These are phyloP conservation scores for Penicillium paxilli DNA, from an alignment of 495 filamentous ascomycete species.

Conservation along the genomic window DNA sequence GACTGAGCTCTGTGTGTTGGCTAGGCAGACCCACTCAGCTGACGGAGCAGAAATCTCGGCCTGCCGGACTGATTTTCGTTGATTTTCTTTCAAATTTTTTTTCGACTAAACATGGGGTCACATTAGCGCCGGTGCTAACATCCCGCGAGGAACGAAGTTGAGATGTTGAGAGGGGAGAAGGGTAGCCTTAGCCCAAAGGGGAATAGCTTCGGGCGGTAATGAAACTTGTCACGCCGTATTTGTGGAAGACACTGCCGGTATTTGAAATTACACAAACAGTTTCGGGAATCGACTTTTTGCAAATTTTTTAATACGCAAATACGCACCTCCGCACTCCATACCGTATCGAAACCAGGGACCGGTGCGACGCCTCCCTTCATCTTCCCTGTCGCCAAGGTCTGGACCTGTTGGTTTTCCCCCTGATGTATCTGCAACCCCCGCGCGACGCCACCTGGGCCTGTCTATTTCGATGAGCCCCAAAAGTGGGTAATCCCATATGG, in stretches of 20 bases:
- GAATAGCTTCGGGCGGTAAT: background rate
- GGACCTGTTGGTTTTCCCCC: slow-evolving; percentile 4
- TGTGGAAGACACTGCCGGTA: background rate
- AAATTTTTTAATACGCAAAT: no score
- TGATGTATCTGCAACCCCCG: slow-evolving; percentile 8
- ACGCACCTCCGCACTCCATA: background rate
- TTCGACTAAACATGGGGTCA: background rate
- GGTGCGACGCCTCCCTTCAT: background rate
- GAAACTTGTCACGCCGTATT: background rate
- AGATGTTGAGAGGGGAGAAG: background rate
- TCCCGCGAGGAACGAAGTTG: background rate
- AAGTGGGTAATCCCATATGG: background rate
- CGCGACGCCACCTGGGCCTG: background rate
- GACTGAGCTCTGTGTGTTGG: slow-evolving; percentile 5
- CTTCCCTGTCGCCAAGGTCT: slow-evolving; percentile 6
- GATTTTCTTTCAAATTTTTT: background rate
- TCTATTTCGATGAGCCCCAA: slow-evolving; percentile 9
- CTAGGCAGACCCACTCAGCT: slow-evolving; percentile 7
- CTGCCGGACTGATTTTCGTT: background rate
- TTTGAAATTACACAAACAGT: background rate
- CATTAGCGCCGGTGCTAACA: slow-evolving; percentile 7
- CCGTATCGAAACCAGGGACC: background rate
- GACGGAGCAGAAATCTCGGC: slow-evolving; percentile 10
- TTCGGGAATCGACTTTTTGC: no score
- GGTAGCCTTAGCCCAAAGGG: background rate